Evolutionary conservation across 1,139 yeast species (phyloP).

Genomic region (Protomyces inundatus): DNA sequence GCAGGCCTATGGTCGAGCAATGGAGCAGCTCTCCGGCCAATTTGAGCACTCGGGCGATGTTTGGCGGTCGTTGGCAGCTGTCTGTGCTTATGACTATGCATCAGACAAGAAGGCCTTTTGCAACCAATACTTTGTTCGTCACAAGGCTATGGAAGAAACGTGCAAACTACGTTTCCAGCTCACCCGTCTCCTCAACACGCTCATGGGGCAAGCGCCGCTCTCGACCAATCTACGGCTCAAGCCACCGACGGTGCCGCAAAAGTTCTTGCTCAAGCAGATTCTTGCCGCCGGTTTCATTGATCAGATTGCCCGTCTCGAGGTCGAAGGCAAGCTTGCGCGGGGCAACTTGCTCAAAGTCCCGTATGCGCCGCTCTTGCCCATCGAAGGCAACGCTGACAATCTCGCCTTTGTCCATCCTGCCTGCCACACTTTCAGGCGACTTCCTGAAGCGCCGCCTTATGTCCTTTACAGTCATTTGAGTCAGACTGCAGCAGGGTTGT

Average conservation of each 20-base stretch:
- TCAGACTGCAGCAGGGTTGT: not conserved
- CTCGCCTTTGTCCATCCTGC: constrained; percentile 26
- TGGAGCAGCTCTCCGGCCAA: constrained; percentile 52
- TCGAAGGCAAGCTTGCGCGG: constrained; percentile 44
- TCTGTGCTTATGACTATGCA: constrained; percentile 80
- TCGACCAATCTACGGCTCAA: constrained; percentile 56
- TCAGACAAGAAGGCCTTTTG: constrained; percentile 45
- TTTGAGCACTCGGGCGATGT: constrained; percentile 73
- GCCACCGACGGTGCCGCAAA: constrained; percentile 65
- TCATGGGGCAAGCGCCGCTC: constrained; percentile 46
- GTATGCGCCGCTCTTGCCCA: constrained; percentile 25
- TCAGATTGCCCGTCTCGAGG: constrained; percentile 82
- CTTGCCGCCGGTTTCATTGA: constrained; percentile 88
- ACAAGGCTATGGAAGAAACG: constrained; percentile 72
- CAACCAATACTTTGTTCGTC: constrained; percentile 54
- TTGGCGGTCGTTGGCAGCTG: constrained; percentile 68
- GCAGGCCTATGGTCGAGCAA: constrained; percentile 50
- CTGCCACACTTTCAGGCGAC: constrained; percentile 12
- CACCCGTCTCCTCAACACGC: constrained; percentile 62
- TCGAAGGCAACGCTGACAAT: constrained; percentile 9
- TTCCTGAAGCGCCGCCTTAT: constrained; percentile 23
- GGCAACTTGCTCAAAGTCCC: constrained; percentile 21
- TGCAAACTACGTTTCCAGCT: constrained; percentile 73
- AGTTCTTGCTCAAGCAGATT: constrained; percentile 82
- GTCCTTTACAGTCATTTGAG: constrained; percentile 16